Conservation (phyloP, 1,139 yeast genomes). For the Eremothecium cymbalariae region DNA sequence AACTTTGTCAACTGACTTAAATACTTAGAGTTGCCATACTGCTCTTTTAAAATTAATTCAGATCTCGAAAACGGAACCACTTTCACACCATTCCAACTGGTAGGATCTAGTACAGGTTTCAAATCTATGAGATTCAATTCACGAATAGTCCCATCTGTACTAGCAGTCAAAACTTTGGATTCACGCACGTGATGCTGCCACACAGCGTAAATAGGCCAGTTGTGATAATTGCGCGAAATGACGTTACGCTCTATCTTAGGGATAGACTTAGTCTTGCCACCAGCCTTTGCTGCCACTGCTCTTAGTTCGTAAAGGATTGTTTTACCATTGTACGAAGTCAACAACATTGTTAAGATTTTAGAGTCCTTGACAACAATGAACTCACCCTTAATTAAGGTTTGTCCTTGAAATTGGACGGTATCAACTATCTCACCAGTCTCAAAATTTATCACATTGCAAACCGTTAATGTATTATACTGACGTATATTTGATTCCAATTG, state of each 20-base stretch:
- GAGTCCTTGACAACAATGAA: constrained; percentile 14
- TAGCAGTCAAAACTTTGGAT: constrained; percentile 16
- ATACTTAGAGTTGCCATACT: constrained; percentile 6
- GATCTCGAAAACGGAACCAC: constrained; percentile 18
- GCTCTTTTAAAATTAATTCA: constrained; percentile 10
- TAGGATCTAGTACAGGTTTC: constrained; percentile 12
- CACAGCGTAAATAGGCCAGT: constrained; percentile 16
- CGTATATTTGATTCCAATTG: constrained; percentile 5
- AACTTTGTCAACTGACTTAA: constrained; percentile 14
- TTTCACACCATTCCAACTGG: constrained; percentile 8
- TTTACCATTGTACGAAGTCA: constrained; percentile 20
- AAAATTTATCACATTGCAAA: constrained; percentile 13
- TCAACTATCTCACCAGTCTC: constrained; percentile 16
- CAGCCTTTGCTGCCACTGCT: constrained; percentile 3
- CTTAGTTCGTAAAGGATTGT: constrained; percentile 21
- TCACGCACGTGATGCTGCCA: constrained; percentile 8
- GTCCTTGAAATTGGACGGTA: constrained; percentile 19
- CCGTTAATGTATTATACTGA: constrained; percentile 3
- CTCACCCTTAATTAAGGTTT: constrained; percentile 12
- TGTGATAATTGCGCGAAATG: constrained; percentile 16
- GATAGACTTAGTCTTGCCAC: background rate
- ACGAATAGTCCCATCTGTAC: constrained; percentile 18
- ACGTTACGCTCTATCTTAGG: constrained; percentile 18
- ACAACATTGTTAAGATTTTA: constrained; percentile 9
- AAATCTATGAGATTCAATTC: constrained; percentile 19